phyloP scores from a whole-genome alignment of 2,329 filamentous ascomycete species.

The Cylindrodendrum hubeiense region DNA sequence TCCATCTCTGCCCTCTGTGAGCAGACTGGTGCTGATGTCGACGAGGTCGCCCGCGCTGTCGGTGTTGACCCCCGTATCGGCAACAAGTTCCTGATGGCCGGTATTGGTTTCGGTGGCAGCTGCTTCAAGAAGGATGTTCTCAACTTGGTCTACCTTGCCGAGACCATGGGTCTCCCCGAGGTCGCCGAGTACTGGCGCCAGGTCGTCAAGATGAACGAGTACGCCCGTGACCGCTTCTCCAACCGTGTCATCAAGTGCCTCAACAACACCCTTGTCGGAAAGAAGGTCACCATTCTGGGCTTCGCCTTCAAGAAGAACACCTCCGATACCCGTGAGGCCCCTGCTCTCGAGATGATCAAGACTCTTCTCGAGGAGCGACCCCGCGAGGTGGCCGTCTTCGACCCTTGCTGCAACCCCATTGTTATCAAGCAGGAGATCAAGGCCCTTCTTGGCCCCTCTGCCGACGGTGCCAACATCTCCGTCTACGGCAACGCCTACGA shows the following conservation, averaged over 20 bases:
- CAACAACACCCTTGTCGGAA: slow-evolving; percentile 76
- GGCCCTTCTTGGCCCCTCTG: slow-evolving; percentile 53
- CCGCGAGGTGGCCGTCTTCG: slow-evolving; percentile 75
- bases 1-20: slow-evolving; percentile 85
- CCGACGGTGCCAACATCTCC: slow-evolving; percentile 57
- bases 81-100: slow-evolving; percentile 78
- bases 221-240: slow-evolving; percentile 77
- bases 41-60: slow-evolving; percentile 76
- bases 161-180: slow-evolving; percentile 76
- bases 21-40: slow-evolving; percentile 79
- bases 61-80: slow-evolving; percentile 81
- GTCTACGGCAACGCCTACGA: slow-evolving; percentile 63
- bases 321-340: slow-evolving; percentile 78
- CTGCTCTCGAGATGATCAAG: slow-evolving; percentile 76
- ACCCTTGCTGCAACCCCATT: slow-evolving; percentile 70
- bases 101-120: slow-evolving; percentile 82
- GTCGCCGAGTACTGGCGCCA: slow-evolving; percentile 82
- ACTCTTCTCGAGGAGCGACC: slow-evolving; percentile 74
- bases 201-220: slow-evolving; percentile 82
- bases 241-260: slow-evolving; percentile 74
- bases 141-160: slow-evolving; percentile 79
- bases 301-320: slow-evolving; percentile 88
- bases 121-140: slow-evolving; percentile 88
- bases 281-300: slow-evolving; percentile 80
- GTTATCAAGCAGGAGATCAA: slow-evolving; percentile 65